Evolutionary conservation across 345 rosid species (phyloP).

Genomic region (Mangifera indica): DNA sequence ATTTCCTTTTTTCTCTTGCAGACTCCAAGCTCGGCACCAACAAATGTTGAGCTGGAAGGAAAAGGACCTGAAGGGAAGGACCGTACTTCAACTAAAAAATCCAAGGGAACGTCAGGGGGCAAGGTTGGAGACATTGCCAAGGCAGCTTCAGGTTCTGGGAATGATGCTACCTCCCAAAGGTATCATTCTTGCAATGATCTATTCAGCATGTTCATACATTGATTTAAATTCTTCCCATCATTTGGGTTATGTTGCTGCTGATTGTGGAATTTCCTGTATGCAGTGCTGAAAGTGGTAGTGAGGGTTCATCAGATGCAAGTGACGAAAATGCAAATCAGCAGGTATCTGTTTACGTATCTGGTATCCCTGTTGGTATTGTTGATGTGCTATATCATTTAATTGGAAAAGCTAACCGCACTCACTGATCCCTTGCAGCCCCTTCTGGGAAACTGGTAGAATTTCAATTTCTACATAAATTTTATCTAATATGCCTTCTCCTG

Average conservation of each 20-base stretch:
- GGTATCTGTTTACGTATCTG: conserved; percentile 34
- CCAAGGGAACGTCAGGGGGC: conserved; percentile 57
- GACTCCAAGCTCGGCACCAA: conserved; percentile 54
- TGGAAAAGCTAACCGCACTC: neutral
- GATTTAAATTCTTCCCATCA: neutral
- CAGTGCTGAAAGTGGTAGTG: conserved; percentile 87
- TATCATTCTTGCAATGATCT: conserved; percentile 1
- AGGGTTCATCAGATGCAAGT: conserved; percentile 85
- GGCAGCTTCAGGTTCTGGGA: conserved; percentile 82
- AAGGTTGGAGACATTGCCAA: conserved; percentile 63
- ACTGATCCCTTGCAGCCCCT: neutral
- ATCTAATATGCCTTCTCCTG: neutral
- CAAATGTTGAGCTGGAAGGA: conserved; percentile 46
- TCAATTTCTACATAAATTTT: conserved; percentile 5
- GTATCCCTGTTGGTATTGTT: neutral
- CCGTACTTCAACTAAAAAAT: conserved; percentile 55
- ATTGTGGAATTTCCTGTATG: conserved; percentile 26
- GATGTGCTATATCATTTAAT: neutral
- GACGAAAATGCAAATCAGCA: conserved; percentile 67
- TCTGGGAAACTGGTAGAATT: neutral
- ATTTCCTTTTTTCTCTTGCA: conserved; percentile 25
- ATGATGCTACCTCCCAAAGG: conserved; percentile 87
- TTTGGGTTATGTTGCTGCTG: neutral
- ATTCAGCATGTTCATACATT: neutral
- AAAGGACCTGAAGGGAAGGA: conserved; percentile 58